These are phyloP conservation scores for Phytophthora cactorum DNA, from an alignment of 352 stramenopile species.

Conservation along the genomic window DNA sequence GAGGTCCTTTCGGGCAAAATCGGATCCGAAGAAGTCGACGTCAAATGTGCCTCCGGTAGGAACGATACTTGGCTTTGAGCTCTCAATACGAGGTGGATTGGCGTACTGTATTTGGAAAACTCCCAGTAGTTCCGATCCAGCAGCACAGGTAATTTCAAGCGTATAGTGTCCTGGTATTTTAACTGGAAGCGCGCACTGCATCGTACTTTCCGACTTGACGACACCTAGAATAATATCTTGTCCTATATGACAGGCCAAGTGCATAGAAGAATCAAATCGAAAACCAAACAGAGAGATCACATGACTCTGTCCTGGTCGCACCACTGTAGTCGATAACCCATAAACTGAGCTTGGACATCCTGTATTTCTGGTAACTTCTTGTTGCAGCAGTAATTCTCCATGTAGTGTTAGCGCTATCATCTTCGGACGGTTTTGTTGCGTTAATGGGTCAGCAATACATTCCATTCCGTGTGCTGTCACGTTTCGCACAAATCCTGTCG, in stretches of 20 bases:
- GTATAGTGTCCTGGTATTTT: slow-evolving; percentile 47
- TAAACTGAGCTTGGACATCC: slow-evolving; percentile 31
- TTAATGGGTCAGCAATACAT: slow-evolving; percentile 14
- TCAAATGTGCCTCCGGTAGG: slow-evolving; percentile 19
- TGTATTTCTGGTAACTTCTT: slow-evolving; percentile 13
- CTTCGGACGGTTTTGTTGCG: slow-evolving; percentile 5
- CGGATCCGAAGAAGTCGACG: slow-evolving; percentile 33
- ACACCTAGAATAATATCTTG: slow-evolving; percentile 8
- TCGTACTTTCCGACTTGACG: slow-evolving; percentile 29
- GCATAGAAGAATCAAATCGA: slow-evolving; percentile 37
- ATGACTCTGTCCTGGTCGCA: slow-evolving; percentile 26
- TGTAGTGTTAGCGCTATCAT: slow-evolving; percentile 23
- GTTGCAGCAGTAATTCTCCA: slow-evolving; percentile 18
- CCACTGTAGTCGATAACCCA: slow-evolving; percentile 7
- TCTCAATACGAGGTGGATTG: slow-evolving; percentile 20
- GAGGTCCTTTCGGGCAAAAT: slow-evolving; percentile 29
- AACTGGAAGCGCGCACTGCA: slow-evolving; percentile 35
- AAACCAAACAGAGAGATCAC: slow-evolving; percentile 33
- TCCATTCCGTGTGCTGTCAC: slow-evolving; percentile 23
- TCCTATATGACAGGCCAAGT: slow-evolving; percentile 32
- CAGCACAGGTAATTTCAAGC: slow-evolving; percentile 34
- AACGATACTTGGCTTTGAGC: slow-evolving; percentile 26
- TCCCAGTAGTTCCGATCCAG: slow-evolving; percentile 4
- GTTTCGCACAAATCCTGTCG: slow-evolving; percentile 17
- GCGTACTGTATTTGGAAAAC: slow-evolving; percentile 38